Base-by-base conservation (phyloP, 495 filamentous ascomycete species). In the Aspergillus funiculosus region DNA sequence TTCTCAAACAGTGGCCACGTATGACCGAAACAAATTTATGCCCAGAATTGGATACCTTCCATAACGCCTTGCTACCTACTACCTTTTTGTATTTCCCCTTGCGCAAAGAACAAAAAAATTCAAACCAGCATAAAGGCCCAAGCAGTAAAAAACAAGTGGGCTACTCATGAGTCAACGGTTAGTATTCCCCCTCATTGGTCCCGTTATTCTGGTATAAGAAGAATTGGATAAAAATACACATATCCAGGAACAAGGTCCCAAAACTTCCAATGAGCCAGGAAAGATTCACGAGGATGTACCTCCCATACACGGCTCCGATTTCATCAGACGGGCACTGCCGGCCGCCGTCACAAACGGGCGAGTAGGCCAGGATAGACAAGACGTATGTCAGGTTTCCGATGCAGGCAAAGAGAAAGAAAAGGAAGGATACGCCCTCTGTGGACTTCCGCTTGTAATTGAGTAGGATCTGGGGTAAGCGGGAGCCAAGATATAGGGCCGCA, bases 321-420 rank as follows among this genome's bases (percentile, higher is more conserved):
- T 48, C 28, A 3, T 22, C 80, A 3, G 63, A 59, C 18, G 48
- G 48, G 60, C 83, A 84, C 8, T 63, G 50, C 9, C 60, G 28
- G 2, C 17, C 27, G 57, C 51, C 11, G 54, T 56, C 20, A 28
- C 26, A 3, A 50, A 62, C 41, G 4, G 45, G 44, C 25, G 45
- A 48, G 34, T 43, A 52, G 6, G 87, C 89, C 34, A 97, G 67
- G 29, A 98, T 97, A n/a, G 79, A 85, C 13, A 95, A 59, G 4
- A 96, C 89, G 56, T 94, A 98, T 0, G 91, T 95, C 43, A 91
- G 53, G 57, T 98, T 98, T 2, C 92, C 92, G 15, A 96, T 76
- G 60, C 89, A 95, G 6, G 91, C 92, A 59, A 98, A 98, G 13
- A 97, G 68, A 69, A 98, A 98, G 70, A 98, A 98, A 0, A 98